Evolutionary conservation across 768 basidiomycete species (phyloP), one percentile per base, ranked within the genome.

Genomic region (Mycena pura): DNA sequence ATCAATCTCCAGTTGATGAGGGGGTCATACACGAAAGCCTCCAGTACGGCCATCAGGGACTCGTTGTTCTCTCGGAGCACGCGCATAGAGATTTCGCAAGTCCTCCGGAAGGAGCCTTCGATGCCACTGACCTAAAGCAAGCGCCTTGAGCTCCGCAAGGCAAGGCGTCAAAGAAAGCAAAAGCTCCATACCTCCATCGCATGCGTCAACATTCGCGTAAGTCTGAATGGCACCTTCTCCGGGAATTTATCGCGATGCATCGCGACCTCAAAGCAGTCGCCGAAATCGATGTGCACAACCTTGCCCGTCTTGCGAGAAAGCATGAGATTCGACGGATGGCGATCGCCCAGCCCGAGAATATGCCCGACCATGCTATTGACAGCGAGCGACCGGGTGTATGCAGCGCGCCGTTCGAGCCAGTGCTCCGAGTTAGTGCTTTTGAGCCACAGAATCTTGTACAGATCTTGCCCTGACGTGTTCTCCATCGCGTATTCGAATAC

Each of bases 321-420:
- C 70, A 99, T 84, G 48, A 99, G 69, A 78, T 99, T 99, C 64
- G 93, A 95, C 27, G 96, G 96, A 73, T 99, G 96, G 14, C 96
- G 89, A 76, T 99, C 96, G 21, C 96, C 96, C 15, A 99, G 80
- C 29, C 96, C 96, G 50, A 98, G 82, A 61, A 99, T 98, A 76
- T 99, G 95, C 3, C 97, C 97, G 64, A 97, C 94, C 96, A 99
- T 99, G 72, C 94, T 96, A 74, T 93, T 99, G 61, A 97, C 92
- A 3, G 94, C 96, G 21, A 99, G 86, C 11, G 95, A 96, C 27
- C 96, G 86, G 1, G 96, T 97, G 72, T 98, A 99, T 1, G 94
- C 95, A n/a, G 95, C 93, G 40, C 97, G 89, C 19, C 97, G 87
- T 72, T 99, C 97, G 25, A 99, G 81, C 97, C 97, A 99, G 67